Evolutionary conservation across 2,329 filamentous ascomycete genomes (phyloP).

Genomic region (Fusarium humuli): DNA sequence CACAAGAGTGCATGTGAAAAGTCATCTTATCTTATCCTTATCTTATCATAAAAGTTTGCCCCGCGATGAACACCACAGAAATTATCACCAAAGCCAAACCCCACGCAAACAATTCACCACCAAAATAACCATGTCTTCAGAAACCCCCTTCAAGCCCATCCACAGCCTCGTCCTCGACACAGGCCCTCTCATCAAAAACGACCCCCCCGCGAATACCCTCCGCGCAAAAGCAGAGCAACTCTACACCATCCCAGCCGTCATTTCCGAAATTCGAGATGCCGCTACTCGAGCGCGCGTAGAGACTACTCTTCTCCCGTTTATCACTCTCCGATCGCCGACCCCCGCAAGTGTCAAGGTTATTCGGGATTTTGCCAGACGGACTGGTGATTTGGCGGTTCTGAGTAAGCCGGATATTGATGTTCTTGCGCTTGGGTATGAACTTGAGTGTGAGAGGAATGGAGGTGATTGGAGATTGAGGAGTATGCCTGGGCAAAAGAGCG

Average conservation of each 20-base stretch:
- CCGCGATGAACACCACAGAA: constrained; percentile 44
- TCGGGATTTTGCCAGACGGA: constrained; percentile 86
- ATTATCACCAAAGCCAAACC: constrained; percentile 40
- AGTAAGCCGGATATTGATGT: constrained; percentile 91
- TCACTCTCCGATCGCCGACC: constrained; percentile 79
- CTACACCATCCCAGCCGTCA: constrained; percentile 85
- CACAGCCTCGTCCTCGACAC: constrained; percentile 90
- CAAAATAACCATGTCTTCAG: constrained; percentile 41
- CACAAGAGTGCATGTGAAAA: background rate
- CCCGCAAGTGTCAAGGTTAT: constrained; percentile 84
- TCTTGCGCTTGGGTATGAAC: constrained; percentile 89
- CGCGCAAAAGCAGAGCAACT: constrained; percentile 80
- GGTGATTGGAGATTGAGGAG: constrained; percentile 87
- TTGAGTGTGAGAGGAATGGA: constrained; percentile 92
- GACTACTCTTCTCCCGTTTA: constrained; percentile 85
- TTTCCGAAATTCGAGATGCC: constrained; percentile 89
- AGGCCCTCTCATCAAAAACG: constrained; percentile 93
- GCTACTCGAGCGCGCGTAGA: constrained; percentile 84
- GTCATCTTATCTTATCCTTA: constrained; percentile 31
- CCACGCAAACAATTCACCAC: constrained; percentile 10
- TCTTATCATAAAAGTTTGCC: constrained; percentile 43
- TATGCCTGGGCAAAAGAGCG: constrained; percentile 79
- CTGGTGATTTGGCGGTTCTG: constrained; percentile 88
- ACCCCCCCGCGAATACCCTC: constrained; percentile 85
- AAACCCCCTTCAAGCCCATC: constrained; percentile 69